Conservation (phyloP, 2,329 filamentous ascomycete genomes). For the Xylariaceae sp. region DNA sequence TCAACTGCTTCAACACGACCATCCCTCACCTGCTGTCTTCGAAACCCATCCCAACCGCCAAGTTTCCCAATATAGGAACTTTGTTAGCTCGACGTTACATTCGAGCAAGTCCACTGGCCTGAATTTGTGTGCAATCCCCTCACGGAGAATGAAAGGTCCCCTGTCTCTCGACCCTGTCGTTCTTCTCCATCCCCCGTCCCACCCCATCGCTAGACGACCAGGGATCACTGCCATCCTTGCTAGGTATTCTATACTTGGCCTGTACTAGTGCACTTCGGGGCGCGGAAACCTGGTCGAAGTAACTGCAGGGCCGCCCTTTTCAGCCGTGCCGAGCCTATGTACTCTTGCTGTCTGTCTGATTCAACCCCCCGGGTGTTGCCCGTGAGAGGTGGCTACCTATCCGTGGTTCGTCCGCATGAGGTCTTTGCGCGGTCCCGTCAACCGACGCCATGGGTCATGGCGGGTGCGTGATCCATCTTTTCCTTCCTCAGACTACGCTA, state of each 20-base stretch:
- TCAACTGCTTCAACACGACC: too few species aligned
- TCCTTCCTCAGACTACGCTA: too few species aligned
- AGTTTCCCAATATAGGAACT: background rate
- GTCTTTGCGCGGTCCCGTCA: constrained; percentile 3
- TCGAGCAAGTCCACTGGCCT: background rate
- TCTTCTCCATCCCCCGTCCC: constrained; percentile 7
- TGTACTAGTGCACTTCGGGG: constrained; percentile 7
- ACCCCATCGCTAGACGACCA: constrained; percentile 8
- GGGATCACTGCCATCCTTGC: constrained; percentile 2
- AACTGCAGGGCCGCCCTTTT: constrained; percentile 17
- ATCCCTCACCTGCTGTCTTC: background rate
- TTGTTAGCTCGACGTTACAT: background rate
- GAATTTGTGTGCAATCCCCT: background rate
- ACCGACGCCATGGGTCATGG: background rate
- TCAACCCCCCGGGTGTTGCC: constrained; percentile 12
- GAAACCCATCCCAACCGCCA: background rate
- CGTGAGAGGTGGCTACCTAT: background rate
- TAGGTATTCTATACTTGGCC: constrained; percentile 9
- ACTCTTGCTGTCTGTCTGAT: background rate
- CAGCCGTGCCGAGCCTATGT: constrained; percentile 18
- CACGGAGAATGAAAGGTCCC: background rate
- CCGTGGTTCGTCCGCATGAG: background rate
- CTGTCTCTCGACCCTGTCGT: background rate
- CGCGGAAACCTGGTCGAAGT: constrained; percentile 9
- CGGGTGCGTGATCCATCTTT: background rate